These are phyloP conservation scores for Plantago rigida DNA, from an alignment of 305 asterid species.

Conservation along the genomic window DNA sequence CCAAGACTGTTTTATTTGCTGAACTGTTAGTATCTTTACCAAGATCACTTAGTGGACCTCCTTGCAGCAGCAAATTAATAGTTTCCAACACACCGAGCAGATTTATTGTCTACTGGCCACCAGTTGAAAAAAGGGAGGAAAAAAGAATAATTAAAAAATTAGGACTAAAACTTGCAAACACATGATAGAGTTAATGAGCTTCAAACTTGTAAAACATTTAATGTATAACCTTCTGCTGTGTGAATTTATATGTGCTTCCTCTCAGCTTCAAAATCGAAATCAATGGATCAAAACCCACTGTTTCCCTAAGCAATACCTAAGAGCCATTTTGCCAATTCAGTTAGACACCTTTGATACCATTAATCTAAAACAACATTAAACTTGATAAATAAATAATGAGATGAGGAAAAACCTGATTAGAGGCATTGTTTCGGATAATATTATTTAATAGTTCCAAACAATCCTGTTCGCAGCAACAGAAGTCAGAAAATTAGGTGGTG, in stretches of 20 bases:
- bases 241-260: conserved; percentile 77
- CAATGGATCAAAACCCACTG: conserved; percentile 75
- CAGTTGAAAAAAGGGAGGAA: conserved; percentile 32
- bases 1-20: conserved; percentile 72
- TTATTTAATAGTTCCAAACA: conserved; percentile 82
- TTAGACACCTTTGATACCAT: conserved; percentile 24
- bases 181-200: neutral
- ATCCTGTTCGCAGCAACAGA: conserved; percentile 53
- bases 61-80: conserved; percentile 59
- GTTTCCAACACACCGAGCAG: conserved; percentile 84
- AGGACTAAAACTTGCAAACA: neutral
- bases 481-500: conserved; percentile 21
- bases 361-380: conserved; percentile 3
- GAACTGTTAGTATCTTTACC: conserved; percentile 52
- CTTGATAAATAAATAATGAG: conserved; percentile 9
- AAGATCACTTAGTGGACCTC: conserved; percentile 65
- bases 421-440: conserved; percentile 71
- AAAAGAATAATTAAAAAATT: neutral
- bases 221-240: conserved; percentile 80
- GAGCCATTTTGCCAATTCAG: conserved; percentile 25
- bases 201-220: conserved; percentile 17
- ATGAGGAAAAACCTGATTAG: conserved; percentile 65
- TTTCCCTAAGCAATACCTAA: conserved; percentile 87
- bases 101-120: conserved; percentile 84
- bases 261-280: conserved; percentile 71